Evolutionary conservation across 805 yeast species (phyloP).

Genomic region (Kregervanrija pseudodelftensis): DNA sequence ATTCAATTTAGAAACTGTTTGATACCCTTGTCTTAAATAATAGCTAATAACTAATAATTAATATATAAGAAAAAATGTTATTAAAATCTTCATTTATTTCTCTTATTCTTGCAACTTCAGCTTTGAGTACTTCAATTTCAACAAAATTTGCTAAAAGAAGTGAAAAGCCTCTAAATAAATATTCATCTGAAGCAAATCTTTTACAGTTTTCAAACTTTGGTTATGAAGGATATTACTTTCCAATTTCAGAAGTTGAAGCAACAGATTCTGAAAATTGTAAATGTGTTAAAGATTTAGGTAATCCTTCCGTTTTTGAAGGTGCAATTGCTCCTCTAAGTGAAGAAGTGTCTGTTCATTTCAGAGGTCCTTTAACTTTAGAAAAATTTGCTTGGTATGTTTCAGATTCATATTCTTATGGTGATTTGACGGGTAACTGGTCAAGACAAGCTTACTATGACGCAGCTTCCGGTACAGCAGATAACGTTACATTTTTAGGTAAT

Average conservation of each 20-base stretch:
- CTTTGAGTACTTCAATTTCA: no score
- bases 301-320: slow-evolving; percentile 41
- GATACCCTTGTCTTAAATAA: no score
- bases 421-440: slow-evolving; percentile 42
- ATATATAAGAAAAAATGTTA: no score
- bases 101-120: no score
- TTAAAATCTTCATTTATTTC: no score
- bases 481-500: slow-evolving; percentile 60
- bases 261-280: slow-evolving; percentile 38
- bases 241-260: slow-evolving; percentile 39
- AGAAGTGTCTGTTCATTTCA: slow-evolving; percentile 67
- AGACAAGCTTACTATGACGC: slow-evolving; percentile 57
- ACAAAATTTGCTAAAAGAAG: no score
- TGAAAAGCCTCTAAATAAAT: no score
- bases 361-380: slow-evolving; percentile 62
- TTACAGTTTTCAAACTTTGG: slow-evolving; percentile 51
- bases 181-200: slow-evolving; percentile 29
- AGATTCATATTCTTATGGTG: slow-evolving; percentile 31
- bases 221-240: slow-evolving; percentile 42
- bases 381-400: slow-evolving; percentile 59
- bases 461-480: slow-evolving; percentile 39
- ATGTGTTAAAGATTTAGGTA: slow-evolving; percentile 33
- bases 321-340: slow-evolving; percentile 58
- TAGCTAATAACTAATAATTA: no score
- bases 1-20: no score